Conservation (phyloP, 108 stramenopile species). For the Aurantiochytrium sp. region DNA sequence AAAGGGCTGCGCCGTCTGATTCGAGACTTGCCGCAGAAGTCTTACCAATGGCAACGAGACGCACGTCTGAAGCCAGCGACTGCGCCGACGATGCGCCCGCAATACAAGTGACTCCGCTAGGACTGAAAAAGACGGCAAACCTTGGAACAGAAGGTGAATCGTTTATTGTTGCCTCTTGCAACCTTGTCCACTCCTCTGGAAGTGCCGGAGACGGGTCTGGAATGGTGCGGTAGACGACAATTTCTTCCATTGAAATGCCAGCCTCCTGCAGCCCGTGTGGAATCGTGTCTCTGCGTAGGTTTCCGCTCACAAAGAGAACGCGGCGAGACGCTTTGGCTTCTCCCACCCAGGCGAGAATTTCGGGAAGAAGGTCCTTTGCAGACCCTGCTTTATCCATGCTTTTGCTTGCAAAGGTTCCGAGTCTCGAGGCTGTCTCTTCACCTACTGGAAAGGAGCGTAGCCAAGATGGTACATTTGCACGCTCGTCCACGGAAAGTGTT, state of each 20-base stretch:
- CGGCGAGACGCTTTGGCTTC: neutral
- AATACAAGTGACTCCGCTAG: neutral
- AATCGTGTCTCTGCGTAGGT: neutral
- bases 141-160: neutral
- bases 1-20: neutral
- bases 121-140: neutral
- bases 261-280: neutral
- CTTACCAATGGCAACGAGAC: neutral
- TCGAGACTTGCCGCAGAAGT: neutral
- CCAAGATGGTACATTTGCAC: too few relatives aligned
- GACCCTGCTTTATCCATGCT: neutral
- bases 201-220: neutral
- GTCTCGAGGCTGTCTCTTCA: neutral
- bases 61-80: neutral
- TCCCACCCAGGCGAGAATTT: neutral
- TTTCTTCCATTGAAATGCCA: neutral
- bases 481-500: neutral
- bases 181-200: neutral
- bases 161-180: too few relatives aligned
- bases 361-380: neutral
- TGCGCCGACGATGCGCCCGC: neutral
- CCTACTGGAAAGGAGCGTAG: neutral
- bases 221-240: neutral
- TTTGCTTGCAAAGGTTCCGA: neutral
- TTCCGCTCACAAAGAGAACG: neutral